These are phyloP conservation scores for Botrytis squamosa DNA, from an alignment of 2,329 filamentous ascomycete genomes.

Conservation along the genomic window DNA sequence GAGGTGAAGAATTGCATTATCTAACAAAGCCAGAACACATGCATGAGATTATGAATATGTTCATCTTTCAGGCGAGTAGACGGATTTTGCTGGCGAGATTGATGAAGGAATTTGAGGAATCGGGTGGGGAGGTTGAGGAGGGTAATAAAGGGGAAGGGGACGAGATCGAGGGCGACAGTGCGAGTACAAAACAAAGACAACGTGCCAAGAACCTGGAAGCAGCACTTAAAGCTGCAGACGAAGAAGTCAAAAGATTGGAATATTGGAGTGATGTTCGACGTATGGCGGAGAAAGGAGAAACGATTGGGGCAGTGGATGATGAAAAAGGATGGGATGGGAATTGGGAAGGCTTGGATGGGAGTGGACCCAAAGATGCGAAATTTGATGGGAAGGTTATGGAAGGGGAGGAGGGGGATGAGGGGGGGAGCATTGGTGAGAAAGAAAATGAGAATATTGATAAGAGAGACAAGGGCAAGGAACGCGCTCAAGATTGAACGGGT, in stretches of 20 bases:
- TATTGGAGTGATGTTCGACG: conserved; percentile 84
- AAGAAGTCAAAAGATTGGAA: conserved; percentile 76
- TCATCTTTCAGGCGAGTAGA: conserved; percentile 87
- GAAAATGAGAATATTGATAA: background rate
- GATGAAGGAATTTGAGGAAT: conserved; percentile 59
- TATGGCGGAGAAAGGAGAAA: conserved; percentile 54
- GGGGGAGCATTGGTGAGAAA: conserved; percentile 22
- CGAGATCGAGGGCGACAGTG: conserved; percentile 33
- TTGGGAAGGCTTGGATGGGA: conserved; percentile 37
- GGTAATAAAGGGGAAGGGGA: conserved; percentile 35
- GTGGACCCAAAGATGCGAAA: conserved; percentile 36
- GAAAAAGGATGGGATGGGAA: conserved; percentile 35
- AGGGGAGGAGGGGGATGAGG: conserved; percentile 27
- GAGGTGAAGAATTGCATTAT: conserved; percentile 71
- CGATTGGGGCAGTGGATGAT: conserved; percentile 36
- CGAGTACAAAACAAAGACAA: conserved; percentile 36
- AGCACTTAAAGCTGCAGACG: conserved; percentile 73
- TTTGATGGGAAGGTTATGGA: conserved; percentile 29
- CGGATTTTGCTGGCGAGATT: conserved; percentile 72
- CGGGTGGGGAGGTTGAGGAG: conserved; percentile 48
- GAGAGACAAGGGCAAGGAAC: background rate
- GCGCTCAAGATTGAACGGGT: background rate
- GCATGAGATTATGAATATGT: conserved; percentile 79
- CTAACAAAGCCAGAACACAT: conserved; percentile 66
- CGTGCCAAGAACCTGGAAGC: conserved; percentile 68